Evolutionary conservation across 129 eudicot genomes (phyloP).

Genomic region (Flaveria trinervia): DNA sequence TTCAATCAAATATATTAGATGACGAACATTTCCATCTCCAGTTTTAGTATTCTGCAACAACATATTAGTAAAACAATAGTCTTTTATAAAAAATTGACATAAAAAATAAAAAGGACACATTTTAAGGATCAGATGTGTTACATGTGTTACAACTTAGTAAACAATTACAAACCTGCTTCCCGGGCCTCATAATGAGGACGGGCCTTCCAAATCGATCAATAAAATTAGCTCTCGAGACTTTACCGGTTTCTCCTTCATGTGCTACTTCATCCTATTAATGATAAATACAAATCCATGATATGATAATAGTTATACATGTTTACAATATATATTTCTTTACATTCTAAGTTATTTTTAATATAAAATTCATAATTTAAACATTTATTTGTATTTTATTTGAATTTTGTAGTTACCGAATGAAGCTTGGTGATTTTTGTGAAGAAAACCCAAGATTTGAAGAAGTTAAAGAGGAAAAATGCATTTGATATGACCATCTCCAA

Average conservation of each 20-base stretch:
- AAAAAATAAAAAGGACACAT: too few relatives aligned
- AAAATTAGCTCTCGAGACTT: conserved; percentile 77
- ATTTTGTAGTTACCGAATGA: too few relatives aligned
- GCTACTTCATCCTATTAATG: conserved; percentile 72
- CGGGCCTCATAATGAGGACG: conserved; percentile 94
- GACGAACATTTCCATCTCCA: conserved; percentile 76
- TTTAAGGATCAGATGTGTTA: neutral
- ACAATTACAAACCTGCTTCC: conserved; percentile 66
- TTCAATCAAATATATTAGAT: conserved; percentile 74
- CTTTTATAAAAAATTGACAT: too few relatives aligned
- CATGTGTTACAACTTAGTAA: neutral
- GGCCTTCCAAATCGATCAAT: conserved; percentile 68
- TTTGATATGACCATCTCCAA: too few relatives aligned
- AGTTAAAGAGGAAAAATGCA: too few relatives aligned
- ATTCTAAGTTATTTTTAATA: too few relatives aligned
- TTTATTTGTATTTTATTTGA: too few relatives aligned
- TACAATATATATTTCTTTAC: too few relatives aligned
- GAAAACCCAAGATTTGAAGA: too few relatives aligned
- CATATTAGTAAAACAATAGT: neutral
- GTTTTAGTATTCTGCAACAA: conserved; percentile 61
- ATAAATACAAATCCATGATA: neutral
- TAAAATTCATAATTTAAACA: too few relatives aligned
- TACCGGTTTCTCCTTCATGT: conserved; percentile 84
- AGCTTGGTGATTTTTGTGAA: too few relatives aligned
- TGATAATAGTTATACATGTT: too few relatives aligned